phyloP scores from a whole-genome alignment of 23 red algal genomes.

The Cyanidium caldarium region DNA sequence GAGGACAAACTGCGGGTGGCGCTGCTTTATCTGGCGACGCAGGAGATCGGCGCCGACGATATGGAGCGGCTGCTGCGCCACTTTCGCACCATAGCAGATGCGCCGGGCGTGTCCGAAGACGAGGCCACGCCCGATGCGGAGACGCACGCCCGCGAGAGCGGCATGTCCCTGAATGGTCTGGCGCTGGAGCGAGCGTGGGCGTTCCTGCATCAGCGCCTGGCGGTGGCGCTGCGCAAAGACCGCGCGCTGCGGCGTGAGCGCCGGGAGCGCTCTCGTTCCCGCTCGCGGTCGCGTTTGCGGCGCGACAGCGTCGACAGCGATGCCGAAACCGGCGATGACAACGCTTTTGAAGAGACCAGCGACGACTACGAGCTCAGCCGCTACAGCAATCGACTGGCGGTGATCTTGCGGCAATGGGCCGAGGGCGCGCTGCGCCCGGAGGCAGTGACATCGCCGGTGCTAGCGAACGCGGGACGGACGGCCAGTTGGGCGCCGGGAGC shows the following conservation, averaged over 20 bases:
- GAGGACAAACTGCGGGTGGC: background rate
- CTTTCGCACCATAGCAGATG: background rate
- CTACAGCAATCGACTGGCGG: background rate
- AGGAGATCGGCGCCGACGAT: background rate
- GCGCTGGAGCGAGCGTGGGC: background rate
- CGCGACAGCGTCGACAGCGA: background rate
- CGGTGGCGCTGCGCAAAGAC: background rate
- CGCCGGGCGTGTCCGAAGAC: background rate
- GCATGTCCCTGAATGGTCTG: too few relatives aligned
- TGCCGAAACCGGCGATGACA: background rate
- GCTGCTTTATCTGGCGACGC: background rate
- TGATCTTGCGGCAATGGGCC: background rate
- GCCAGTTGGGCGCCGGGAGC: too few relatives aligned
- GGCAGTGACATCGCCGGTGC: background rate
- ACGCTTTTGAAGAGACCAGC: background rate
- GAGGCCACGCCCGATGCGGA: background rate
- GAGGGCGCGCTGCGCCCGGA: background rate
- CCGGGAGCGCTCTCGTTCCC: background rate
- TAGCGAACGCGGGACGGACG: background rate
- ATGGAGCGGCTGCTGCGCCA: background rate
- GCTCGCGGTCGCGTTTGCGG: background rate
- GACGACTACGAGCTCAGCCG: conserved; percentile 4
- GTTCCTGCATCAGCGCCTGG: background rate
- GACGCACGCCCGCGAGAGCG: background rate
- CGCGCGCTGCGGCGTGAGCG: background rate